Evolutionary conservation across 2,329 filamentous ascomycete species (phyloP), one percentile per base, ranked within the genome.

Genomic region (Hypocreales sp.): DNA sequence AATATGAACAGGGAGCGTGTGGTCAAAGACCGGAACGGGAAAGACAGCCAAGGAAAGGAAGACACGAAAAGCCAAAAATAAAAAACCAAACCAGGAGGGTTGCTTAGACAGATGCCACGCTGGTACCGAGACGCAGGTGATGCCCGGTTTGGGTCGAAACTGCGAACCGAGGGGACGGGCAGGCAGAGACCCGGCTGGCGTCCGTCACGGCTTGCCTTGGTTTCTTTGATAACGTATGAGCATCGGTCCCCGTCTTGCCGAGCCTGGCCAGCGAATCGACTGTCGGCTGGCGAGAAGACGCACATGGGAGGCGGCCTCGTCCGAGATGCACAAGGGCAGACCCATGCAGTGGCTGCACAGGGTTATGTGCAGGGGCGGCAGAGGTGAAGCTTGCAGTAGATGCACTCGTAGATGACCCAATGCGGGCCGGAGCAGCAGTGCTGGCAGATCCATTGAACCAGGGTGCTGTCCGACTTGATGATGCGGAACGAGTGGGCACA

Each of bases 381-480:
- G 17, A 67, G 61, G 50, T 77, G 72, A 27, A 75, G 52, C 47
- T 72, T 72, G 64, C 74, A 79, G 46, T 74, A 75, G 34, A 62
- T 58, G 53, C 74, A 79, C 48, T 79, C 70, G 37, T 67, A 78
- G 41, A 79, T 78, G 50, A 64, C 66, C 68, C 71, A 77, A 49
- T 72, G 66, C 27, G 72, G 72, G 2, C 72, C 72, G 3, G 64
- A 67, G 34, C 70, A 64, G 45, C 73, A 79, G 41, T 73, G 52
- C 32, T 66, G 61, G 56, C 74, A 79, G 27, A 60, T 59, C 72
- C 72, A 79, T 46, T 73, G 64, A 30, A 79, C 61, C 29, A 78
- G 47, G 8, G 63, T 73, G 43, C 57, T 74, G 41, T 77, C 70
- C 17, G 69, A 72, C 51, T 79, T 79, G 52, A 79, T 64, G 48